Evolutionary conservation across 805 yeast genomes (phyloP), one percentile per base, ranked within the genome.

Genomic region (Saturnispora gosingensis): DNA sequence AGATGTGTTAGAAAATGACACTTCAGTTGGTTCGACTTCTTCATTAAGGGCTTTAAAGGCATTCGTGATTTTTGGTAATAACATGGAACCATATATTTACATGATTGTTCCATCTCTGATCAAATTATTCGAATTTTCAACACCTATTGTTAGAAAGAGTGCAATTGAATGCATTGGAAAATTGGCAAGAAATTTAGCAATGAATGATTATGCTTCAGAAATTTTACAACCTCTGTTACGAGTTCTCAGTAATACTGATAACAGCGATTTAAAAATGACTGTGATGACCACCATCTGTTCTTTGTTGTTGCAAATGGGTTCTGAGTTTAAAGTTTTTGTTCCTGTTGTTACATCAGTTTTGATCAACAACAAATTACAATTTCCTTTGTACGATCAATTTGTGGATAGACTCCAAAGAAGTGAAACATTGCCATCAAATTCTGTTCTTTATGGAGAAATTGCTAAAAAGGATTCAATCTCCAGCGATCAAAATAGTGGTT

Each of bases 151-250:
- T 34, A 72, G 88, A 51, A 77, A 76, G 52, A 81, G 86, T 43
- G 89, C 97, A 0, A 82, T 93, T 51, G 83, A 83, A 46, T 81
- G 96, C 0, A 72, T 93, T 43, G 96, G 97, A 0, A 84, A 85
- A 59, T 67, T 93, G 27, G 81, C 96, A 1, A 82, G 80, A 58
- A 77, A 73, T 38, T 83, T 91, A 4, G 77, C 81, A 54, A 69
- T 93, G 51, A 81, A 81, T 52, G 98, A 91, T 58, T 84, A 89
- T 88, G 83, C 96, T 0, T 85, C 97, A 1, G 73, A 97, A 56
- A 85, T 93, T 48, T 79, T 93, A 27, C 97, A 91, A 59, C 91
- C 97, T 0, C 66, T 93, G 11, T 68, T 90, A 7, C 70, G 97
- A 51, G 83, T 88, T 0, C 67, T 93, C 36, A 63, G 62, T 28